Percentiles rank a stretch among this genome's conserved stretches.
phyloP scores from a whole-genome alignment of 2,329 filamentous ascomycete genomes.

The Aspergillus sp. region DNA sequence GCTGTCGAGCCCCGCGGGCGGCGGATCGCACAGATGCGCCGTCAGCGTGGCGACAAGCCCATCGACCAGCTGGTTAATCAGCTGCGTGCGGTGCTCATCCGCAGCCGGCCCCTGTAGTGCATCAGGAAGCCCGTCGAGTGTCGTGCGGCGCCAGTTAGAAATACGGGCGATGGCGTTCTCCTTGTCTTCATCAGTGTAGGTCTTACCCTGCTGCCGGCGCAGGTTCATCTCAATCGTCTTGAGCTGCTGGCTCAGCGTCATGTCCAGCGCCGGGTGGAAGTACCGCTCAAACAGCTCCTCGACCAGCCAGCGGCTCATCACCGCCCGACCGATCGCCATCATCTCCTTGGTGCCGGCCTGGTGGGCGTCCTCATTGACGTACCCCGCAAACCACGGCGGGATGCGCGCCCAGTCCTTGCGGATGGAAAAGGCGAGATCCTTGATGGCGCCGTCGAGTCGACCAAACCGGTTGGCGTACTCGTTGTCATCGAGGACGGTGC shows the following conservation, averaged over 20 bases:
- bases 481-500: constrained; percentile 90
- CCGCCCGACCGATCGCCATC: constrained; percentile 87
- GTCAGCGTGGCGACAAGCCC: constrained; percentile 68
- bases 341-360: constrained; percentile 93
- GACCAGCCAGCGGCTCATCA: constrained; percentile 84
- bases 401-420: constrained; percentile 88
- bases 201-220: constrained; percentile 68
- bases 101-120: constrained; percentile 64
- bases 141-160: constrained; percentile 89
- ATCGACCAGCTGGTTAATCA: constrained; percentile 68
- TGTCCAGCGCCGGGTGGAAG: constrained; percentile 87
- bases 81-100: constrained; percentile 62
- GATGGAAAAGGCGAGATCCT: constrained; percentile 92
- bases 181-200: constrained; percentile 79
- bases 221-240: constrained; percentile 89
- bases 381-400: constrained; percentile 74
- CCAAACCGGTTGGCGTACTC: constrained; percentile 89
- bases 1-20: constrained; percentile 78
- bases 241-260: constrained; percentile 69
- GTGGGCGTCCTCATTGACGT: constrained; percentile 80
- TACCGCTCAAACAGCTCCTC: constrained; percentile 88
- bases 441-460: constrained; percentile 87
- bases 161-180: constrained; percentile 85
- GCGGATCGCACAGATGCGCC: constrained; percentile 71
- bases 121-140: constrained; percentile 81